Evolutionary conservation across 2,329 filamentous ascomycete genomes (phyloP), one percentile per base, ranked within the genome.

Genomic region (Aspergillus novofumigatus): DNA sequence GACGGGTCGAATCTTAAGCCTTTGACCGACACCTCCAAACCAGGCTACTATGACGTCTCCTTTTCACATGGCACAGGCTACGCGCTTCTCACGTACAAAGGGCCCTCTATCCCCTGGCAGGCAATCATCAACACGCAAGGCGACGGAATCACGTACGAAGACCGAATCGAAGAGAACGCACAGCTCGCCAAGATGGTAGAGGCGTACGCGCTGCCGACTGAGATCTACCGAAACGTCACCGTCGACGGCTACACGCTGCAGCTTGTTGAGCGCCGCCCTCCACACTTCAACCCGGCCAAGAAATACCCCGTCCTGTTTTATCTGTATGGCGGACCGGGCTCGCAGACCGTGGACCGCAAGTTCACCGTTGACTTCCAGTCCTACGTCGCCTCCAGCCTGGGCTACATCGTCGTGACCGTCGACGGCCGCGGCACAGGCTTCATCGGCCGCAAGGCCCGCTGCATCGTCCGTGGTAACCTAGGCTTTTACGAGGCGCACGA

Each of bases 291-390:
- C 71, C 80, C 85, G 20, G 86, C 86, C 66, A 92, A 90, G 75
- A 86, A 89, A 69, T 97, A 99, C 66, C 94, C 94, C 0, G 92
- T 99, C 1, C 83, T 99, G 4, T 99, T 99, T 80, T 88, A 90
- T 68, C 87, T 97, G 58, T 99, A 99, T 78, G 93, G 91, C 25
- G 94, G 94, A 0, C 94, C 94, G 0, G 91, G 89, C n/a, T 97
- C 92, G 20, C 95, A 99, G 72, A 84, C 84, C 7, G 94, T 99
- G 1, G 81, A 84, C 66, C 92, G 93, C 71, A 83, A 76, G 55
- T 99, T 97, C 76, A 75, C 73, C 9, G 86, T 99, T 58, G 90
- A 97, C 71, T 99, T 96, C 72, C 91, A 97, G 70, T 84, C 91
- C 6, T 97, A 94, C 70, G 80, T 97, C 45, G 92, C 94, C 32